Conservation (phyloP, 2,329 filamentous ascomycete genomes). For the Penicillium sp. region DNA sequence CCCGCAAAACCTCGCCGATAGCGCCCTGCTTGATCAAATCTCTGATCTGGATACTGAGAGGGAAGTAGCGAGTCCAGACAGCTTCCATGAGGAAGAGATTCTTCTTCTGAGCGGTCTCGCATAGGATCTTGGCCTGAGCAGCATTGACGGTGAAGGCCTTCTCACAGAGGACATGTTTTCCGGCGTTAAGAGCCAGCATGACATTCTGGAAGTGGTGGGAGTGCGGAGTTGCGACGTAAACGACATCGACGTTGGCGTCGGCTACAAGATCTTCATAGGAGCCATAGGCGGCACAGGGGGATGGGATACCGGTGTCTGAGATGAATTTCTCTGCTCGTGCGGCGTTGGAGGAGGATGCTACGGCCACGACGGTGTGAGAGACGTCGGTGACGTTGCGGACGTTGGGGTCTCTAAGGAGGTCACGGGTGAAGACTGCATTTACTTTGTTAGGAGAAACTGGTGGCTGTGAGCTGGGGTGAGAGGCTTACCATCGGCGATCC, state of each 20-base stretch:
- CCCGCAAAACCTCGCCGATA: slow-evolving; percentile 52
- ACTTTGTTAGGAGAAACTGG: no score
- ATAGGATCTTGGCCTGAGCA: slow-evolving; percentile 62
- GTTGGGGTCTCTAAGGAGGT: slow-evolving; percentile 65
- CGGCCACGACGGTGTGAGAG: slow-evolving; percentile 67
- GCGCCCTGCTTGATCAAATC: slow-evolving; percentile 49
- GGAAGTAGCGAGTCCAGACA: slow-evolving; percentile 85
- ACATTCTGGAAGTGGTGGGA: slow-evolving; percentile 88
- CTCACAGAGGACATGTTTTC: slow-evolving; percentile 83
- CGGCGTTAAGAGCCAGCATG: slow-evolving; percentile 71
- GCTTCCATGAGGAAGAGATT: slow-evolving; percentile 73
- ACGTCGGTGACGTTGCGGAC: slow-evolving; percentile 63
- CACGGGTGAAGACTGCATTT: slow-evolving; percentile 58
- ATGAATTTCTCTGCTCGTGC: slow-evolving; percentile 68
- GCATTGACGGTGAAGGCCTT: slow-evolving; percentile 83
- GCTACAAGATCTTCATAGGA: slow-evolving; percentile 73
- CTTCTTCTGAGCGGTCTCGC: slow-evolving; percentile 63
- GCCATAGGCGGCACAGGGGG: slow-evolving; percentile 62
- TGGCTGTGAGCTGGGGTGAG: no score
- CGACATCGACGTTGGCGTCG: slow-evolving; percentile 69
- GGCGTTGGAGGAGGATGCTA: slow-evolving; percentile 62
- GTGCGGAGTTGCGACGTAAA: slow-evolving; percentile 85
- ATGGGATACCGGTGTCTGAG: slow-evolving; percentile 58
- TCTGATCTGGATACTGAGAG: slow-evolving; percentile 63
- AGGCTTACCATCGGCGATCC: slow-evolving; percentile 37